Evolutionary conservation across 495 filamentous ascomycete genomes (phyloP).

Genomic region (Opeltia flavorubescens): DNA sequence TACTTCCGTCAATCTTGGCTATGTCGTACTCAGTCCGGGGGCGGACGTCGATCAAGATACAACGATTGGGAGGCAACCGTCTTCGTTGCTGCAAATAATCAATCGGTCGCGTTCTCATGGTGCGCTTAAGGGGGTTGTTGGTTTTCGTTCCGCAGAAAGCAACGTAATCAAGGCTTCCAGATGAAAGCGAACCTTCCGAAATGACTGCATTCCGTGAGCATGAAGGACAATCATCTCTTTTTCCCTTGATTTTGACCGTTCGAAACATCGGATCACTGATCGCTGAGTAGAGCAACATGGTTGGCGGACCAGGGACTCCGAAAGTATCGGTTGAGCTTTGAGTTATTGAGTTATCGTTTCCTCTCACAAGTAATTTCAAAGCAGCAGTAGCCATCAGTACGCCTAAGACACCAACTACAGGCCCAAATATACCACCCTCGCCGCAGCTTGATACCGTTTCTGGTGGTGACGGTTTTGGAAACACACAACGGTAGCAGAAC

Average conservation of each 20-base stretch:
- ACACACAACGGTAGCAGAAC: slow-evolving; percentile 90
- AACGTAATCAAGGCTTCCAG: slow-evolving; percentile 59
- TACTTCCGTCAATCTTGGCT: slow-evolving; percentile 52
- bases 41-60: slow-evolving; percentile 64
- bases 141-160: slow-evolving; percentile 57
- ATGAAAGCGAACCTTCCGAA: slow-evolving; percentile 43
- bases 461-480: slow-evolving; percentile 71
- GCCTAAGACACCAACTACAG: slow-evolving; percentile 90
- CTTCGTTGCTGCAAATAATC: slow-evolving; percentile 32
- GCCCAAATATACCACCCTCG: slow-evolving; percentile 82
- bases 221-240: slow-evolving; percentile 54
- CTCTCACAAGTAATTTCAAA: slow-evolving; percentile 56
- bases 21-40: slow-evolving; percentile 79
- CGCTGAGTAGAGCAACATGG: slow-evolving; percentile 62
- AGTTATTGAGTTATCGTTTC: slow-evolving; percentile 6
- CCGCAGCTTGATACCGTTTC: slow-evolving; percentile 68
- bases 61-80: slow-evolving; percentile 13
- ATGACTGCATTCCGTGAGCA: slow-evolving; percentile 53
- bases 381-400: slow-evolving; percentile 81
- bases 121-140: slow-evolving; percentile 35
- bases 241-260: slow-evolving; percentile 52
- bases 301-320: slow-evolving; percentile 11
- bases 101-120: slow-evolving; percentile 47
- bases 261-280: slow-evolving; percentile 55
- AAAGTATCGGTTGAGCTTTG: background rate